These are phyloP conservation scores for Haematococcus lacustris DNA, from an alignment of 139 green algal species.

Conservation along the genomic window DNA sequence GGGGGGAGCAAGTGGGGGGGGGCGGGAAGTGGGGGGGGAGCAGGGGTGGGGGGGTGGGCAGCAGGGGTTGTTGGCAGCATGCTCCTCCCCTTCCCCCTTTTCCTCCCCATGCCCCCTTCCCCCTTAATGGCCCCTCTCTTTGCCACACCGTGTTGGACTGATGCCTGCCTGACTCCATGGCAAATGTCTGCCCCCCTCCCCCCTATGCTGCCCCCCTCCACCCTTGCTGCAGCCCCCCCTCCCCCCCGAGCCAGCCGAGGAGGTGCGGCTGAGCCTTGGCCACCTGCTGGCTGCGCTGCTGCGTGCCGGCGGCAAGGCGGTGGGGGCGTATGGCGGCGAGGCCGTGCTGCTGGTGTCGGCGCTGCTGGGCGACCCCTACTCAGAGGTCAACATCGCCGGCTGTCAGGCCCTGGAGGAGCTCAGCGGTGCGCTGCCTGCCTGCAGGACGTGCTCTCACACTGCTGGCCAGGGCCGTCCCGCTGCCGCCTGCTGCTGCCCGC, in stretches of 20 bases:
- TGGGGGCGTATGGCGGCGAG: conserved; percentile 47
- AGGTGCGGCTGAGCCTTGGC: conserved; percentile 38
- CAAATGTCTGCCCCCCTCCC: no score
- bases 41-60: no score
- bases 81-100: no score
- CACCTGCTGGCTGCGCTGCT: conserved; percentile 33
- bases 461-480: neutral
- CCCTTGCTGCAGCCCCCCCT: no score
- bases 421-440: conserved; percentile 24
- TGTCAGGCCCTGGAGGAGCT: conserved; percentile 29
- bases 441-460: neutral
- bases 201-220: no score
- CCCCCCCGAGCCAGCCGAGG: conserved; percentile 39
- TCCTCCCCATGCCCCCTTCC: no score
- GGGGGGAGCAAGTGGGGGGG: no score
- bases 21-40: no score
- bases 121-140: no score
- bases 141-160: no score
- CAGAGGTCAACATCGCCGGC: conserved; percentile 40
- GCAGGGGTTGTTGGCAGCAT: no score
- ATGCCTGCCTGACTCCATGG: no score
- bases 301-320: conserved; percentile 14
- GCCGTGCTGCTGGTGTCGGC: conserved; percentile 21
- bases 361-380: conserved; percentile 35
- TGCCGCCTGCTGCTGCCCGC: neutral